Base-by-base conservation (phyloP, 1,139 yeast species). In the Kurtzmaniella quercitrusa region DNA sequence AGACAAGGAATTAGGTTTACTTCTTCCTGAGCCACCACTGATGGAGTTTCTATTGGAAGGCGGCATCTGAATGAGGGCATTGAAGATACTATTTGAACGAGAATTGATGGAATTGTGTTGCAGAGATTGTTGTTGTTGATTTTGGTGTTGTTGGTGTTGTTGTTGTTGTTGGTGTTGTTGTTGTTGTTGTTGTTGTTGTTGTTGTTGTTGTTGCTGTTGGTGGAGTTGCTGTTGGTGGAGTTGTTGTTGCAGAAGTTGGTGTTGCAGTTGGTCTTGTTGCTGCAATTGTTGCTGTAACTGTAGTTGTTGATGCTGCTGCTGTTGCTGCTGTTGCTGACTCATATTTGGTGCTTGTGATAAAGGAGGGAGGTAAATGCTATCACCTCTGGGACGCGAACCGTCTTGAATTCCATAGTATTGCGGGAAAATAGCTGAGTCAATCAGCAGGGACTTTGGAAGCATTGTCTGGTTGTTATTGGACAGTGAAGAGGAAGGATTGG, bases 61-160 rank as follows among this genome's bases (percentile, higher is more conserved):
- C 3, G 77, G 75, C 19, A 70, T 55, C 50, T 72, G 75, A 33
- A 72, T 69, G 21, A 68, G 55, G 9, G 71, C 63, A 47, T 68
- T 68, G 54, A 72, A 72, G 11, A 72, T 70, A 48, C 74, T 67
- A 47, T 71, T 70, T 29, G 76, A 68, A 19, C 77, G 48, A 25
- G 68, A 65, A 49, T 41, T 42, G 48, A 17, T 43, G 55, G 49
- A 37, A 41, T 37, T n/a, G 34, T 42, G 33, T 39, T 29, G 25
- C 18, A 34, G 17, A 37, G 21, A 15, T 31, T 21, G 41, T n/a
- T 18, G 12, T 10, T 14, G 46, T 16, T 40, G 46, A 3, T 36
- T 45, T 39, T n/a, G 43, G 2, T 19, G 18, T 14, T 17, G 37
- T 17, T 37, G 42, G 19, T 17, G 34, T 8, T 11, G 43, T 10